Evolutionary conservation across 2,329 filamentous ascomycete genomes (phyloP).

Genomic region (Penicillium rolfsii): DNA sequence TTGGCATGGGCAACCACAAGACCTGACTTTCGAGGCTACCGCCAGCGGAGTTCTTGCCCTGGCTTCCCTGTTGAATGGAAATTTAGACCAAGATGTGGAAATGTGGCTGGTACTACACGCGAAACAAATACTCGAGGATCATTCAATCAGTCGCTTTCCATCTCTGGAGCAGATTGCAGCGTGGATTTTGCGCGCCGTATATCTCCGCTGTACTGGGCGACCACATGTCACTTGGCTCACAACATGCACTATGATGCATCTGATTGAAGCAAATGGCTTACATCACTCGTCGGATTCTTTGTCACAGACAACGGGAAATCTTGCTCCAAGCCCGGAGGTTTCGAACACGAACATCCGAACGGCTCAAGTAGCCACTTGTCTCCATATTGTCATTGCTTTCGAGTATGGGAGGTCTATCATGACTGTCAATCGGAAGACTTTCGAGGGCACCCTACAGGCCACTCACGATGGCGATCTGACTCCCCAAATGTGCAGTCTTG

Average conservation of each 20-base stretch:
- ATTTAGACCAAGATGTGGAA: conserved; percentile 29
- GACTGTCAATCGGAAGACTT: conserved; percentile 25
- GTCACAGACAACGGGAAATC: conserved; percentile 21
- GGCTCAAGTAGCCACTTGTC: conserved; percentile 34
- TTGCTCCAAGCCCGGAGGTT: conserved; percentile 10
- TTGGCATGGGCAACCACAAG: conserved; percentile 33
- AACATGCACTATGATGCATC: conserved; percentile 58
- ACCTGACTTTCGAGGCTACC: conserved; percentile 38
- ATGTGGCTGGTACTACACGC: conserved; percentile 39
- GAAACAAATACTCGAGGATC: conserved; percentile 49
- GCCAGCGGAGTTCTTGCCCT: conserved; percentile 38
- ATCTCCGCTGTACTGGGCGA: conserved; percentile 54
- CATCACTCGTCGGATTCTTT: conserved; percentile 25
- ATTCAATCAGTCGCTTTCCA: conserved; percentile 27
- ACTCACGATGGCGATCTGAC: conserved; percentile 23
- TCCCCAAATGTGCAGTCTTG: conserved; percentile 22
- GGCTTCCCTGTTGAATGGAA: conserved; percentile 37
- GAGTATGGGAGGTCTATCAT: conserved; percentile 40
- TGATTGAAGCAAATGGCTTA: conserved; percentile 53
- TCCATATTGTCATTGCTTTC: conserved; percentile 38
- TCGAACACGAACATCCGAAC: conserved; percentile 30
- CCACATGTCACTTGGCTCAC: conserved; percentile 60
- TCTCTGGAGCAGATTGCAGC: conserved; percentile 33
- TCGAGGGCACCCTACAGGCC: conserved; percentile 11
- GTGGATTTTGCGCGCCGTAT: conserved; percentile 57